These are phyloP conservation scores for Hypoxylon rubiginosum DNA, from an alignment of 2,329 filamentous ascomycete species.

Conservation along the genomic window DNA sequence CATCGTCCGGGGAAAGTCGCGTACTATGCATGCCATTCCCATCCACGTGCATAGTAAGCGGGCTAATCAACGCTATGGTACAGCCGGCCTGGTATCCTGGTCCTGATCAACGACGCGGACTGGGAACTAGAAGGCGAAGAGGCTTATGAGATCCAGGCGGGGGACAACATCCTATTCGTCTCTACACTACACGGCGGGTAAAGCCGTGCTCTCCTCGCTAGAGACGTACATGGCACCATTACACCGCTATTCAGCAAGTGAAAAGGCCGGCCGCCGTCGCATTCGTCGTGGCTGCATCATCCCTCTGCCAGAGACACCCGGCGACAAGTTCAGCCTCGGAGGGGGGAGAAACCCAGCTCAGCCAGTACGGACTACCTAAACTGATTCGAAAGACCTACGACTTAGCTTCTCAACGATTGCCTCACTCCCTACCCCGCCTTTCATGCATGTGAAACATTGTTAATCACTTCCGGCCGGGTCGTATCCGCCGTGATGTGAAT, in stretches of 20 bases:
- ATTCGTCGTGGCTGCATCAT: slow-evolving; percentile 35
- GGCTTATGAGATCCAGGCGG: slow-evolving; percentile 82
- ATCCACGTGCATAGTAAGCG: slow-evolving; percentile 37
- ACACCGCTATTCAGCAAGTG: slow-evolving; percentile 35
- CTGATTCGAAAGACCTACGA: slow-evolving; percentile 23
- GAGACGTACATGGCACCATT: slow-evolving; percentile 30
- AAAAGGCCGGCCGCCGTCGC: slow-evolving; percentile 12
- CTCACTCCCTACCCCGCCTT: slow-evolving; percentile 31
- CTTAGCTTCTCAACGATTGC: slow-evolving; percentile 28
- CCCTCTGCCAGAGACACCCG: slow-evolving; percentile 6
- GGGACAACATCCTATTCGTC: slow-evolving; percentile 94
- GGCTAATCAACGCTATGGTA: slow-evolving; percentile 42
- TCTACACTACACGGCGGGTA: slow-evolving; percentile 96
- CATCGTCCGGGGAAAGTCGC: slow-evolving; percentile 18
- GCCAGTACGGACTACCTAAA: slow-evolving; percentile 15
- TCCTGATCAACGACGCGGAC: slow-evolving; percentile 96
- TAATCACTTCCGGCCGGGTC: slow-evolving; percentile 39
- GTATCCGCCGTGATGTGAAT: slow-evolving; percentile 28
- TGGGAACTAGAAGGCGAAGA: slow-evolving; percentile 99
- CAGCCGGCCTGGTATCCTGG: slow-evolving; percentile 94
- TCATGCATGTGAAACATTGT: slow-evolving; percentile 42
- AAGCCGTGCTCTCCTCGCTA: slow-evolving; percentile 29
- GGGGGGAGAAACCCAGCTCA: slow-evolving; percentile 10
- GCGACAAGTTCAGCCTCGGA: slow-evolving; percentile 10
- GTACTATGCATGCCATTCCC: slow-evolving; percentile 32